Conservation (phyloP, 208 protist species). For the Leptomonas pyrrhocoris region DNA sequence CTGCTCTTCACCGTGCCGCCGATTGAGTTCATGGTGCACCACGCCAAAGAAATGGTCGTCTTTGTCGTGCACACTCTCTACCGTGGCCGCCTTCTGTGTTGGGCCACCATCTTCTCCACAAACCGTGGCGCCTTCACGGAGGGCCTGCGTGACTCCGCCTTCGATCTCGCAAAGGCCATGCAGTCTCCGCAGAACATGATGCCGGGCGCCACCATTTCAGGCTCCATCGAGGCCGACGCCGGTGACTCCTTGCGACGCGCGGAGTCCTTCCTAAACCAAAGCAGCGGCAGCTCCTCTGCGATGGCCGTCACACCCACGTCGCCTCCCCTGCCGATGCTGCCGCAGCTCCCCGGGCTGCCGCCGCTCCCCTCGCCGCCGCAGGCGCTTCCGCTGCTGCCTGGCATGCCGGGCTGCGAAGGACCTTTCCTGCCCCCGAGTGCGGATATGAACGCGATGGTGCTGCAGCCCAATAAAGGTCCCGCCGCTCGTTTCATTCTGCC, state of each 20-base stretch:
- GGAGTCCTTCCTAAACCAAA: slow-evolving; percentile 31
- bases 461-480: slow-evolving; percentile 25
- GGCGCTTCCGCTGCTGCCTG: slow-evolving; percentile 41
- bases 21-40: slow-evolving; percentile 55
- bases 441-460: slow-evolving; percentile 15
- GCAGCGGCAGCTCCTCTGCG: slow-evolving; percentile 1
- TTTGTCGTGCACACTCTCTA: slow-evolving; percentile 55
- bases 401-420: slow-evolving; percentile 57
- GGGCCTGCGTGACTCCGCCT: slow-evolving; percentile 41
- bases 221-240: slow-evolving; percentile 36
- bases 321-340: slow-evolving; percentile 5
- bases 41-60: slow-evolving; percentile 51
- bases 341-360: slow-evolving; percentile 41
- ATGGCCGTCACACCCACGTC: neutral
- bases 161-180: slow-evolving; percentile 57
- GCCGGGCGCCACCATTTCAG: slow-evolving; percentile 37
- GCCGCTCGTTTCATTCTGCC: slow-evolving; percentile 40
- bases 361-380: slow-evolving; percentile 33
- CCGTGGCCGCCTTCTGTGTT: slow-evolving; percentile 54
- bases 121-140: slow-evolving; percentile 44
- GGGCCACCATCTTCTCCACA: slow-evolving; percentile 49
- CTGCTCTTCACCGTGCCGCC: slow-evolving; percentile 43
- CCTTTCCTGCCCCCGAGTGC: slow-evolving; percentile 39
- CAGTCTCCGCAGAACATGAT: slow-evolving; percentile 40
- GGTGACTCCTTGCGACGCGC: slow-evolving; percentile 48